These are phyloP conservation scores for Lentinula boryana DNA, from an alignment of 768 basidiomycete species.

Conservation along the genomic window DNA sequence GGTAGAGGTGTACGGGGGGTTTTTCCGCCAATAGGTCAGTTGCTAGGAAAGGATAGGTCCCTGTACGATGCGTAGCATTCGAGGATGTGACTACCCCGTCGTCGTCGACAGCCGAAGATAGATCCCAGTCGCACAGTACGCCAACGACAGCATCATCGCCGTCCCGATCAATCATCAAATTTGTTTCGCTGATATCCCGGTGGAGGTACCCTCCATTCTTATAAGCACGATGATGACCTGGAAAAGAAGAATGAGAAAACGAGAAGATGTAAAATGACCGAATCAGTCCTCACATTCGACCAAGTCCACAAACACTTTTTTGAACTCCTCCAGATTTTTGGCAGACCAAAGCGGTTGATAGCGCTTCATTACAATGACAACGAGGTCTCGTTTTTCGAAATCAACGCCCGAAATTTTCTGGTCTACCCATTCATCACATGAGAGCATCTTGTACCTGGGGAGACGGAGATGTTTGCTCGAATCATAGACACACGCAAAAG, in stretches of 20 bases:
- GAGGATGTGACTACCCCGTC: background rate
- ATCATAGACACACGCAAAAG: background rate
- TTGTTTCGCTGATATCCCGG: slow-evolving; percentile 13
- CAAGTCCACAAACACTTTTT: slow-evolving; percentile 9
- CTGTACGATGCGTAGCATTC: slow-evolving; percentile 5
- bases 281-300: slow-evolving; percentile 7
- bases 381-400: background rate
- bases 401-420: background rate
- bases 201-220: slow-evolving; percentile 11
- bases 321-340: slow-evolving; percentile 3
- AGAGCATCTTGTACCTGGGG: background rate
- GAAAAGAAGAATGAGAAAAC: background rate
- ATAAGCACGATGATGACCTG: slow-evolving; percentile 8
- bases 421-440: background rate
- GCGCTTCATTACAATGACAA: slow-evolving; percentile 3
- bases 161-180: slow-evolving; percentile 11
- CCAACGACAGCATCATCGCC: background rate
- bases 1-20: background rate
- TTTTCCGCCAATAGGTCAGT: background rate
- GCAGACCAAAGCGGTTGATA: slow-evolving; percentile 4
- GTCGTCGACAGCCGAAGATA: background rate
- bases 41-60: slow-evolving; percentile 11
- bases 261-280: background rate
- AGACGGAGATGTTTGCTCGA: background rate
- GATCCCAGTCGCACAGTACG: slow-evolving; percentile 9